Evolutionary conservation across 139 green algal species (phyloP), one percentile per base, ranked within the genome.

Genomic region (Astrephomene gubernaculifera): DNA sequence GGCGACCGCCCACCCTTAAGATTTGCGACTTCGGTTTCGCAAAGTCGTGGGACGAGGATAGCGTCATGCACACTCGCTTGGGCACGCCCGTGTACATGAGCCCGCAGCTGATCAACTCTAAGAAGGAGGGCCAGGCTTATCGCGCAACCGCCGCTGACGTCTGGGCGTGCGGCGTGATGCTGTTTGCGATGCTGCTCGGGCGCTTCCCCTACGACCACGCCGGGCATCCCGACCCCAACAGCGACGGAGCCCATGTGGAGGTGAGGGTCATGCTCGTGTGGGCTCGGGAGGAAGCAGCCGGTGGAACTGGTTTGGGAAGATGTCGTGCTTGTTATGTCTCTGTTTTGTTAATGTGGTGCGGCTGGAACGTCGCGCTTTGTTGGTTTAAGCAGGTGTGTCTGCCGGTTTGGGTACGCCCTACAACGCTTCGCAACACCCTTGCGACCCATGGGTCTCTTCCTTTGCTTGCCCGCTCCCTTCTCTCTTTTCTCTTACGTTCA

Each of bases 1-100:
- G 60, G 52, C 85, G 94, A 25, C 95, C 94, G 17, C 95, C 94
- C 3, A 82, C 92, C 41, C 90, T 98, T 45, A 96, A 83, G 57
- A 78, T 94, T 64, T 94, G 91, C 71, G 92, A 95, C 70, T 95
- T 95, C 74, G 92, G 92, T 7, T 94, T 95, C 74, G 89, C 91
- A 44, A 94, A 94, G 89, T 85, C 85, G 53, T 95, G 90, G 91
- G 87, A 88, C 10, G 65, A 70, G 9, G 25, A 92, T 73, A 88
- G 65, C 81, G 90, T 93, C 76, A 93, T 93, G 89, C 82, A 91
- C 88, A 95, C 92, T 43, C 88, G 88, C 71, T 91, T 95, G n/a
- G 92, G 92, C 29, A 95, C 92, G 2, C 90, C 90, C 8, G 90
- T 91, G n/a, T 95, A 95, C 84, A 94, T 95, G 90, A 83, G 82